Evolutionary conservation across 2,329 filamentous ascomycete genomes (phyloP).

Genomic region (Berkeleyomyces basicola): DNA sequence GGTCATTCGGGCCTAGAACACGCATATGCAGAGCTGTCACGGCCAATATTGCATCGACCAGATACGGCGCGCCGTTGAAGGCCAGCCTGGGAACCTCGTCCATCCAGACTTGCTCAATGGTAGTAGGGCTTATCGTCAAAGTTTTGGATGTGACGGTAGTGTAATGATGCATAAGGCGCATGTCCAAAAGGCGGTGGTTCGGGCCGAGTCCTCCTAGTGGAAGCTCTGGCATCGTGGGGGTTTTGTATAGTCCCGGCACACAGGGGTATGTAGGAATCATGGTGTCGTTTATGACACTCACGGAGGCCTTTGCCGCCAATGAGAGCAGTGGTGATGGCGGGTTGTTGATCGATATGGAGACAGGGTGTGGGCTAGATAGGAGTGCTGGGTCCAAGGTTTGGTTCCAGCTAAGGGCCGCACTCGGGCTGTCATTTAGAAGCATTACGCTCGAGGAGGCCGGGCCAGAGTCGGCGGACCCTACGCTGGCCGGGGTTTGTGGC

Average conservation of each 20-base stretch:
- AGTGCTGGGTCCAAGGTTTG: conserved; percentile 13
- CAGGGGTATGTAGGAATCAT: conserved; percentile 10
- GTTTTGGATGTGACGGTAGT: conserved; percentile 44
- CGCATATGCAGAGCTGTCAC: conserved; percentile 47
- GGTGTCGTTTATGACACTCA: conserved; percentile 15
- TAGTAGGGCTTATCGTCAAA: conserved; percentile 34
- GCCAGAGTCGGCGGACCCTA: conserved; percentile 6
- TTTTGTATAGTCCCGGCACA: conserved; percentile 20
- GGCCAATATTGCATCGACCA: conserved; percentile 47
- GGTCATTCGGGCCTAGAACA: conserved; percentile 38
- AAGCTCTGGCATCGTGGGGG: conserved; percentile 17
- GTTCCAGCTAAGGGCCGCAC: not conserved
- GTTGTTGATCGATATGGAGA: conserved; percentile 1
- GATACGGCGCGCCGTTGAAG: conserved; percentile 39
- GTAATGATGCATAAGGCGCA: conserved; percentile 49
- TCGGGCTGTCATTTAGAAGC: not conserved
- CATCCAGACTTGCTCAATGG: conserved; percentile 41
- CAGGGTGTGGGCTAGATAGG: not conserved
- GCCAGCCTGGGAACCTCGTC: conserved; percentile 43
- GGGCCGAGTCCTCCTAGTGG: conserved; percentile 13
- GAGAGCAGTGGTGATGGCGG: conserved; percentile 14
- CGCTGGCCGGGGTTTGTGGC: conserved; percentile 16
- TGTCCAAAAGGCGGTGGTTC: conserved; percentile 33
- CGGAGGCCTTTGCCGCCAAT: conserved; percentile 16
- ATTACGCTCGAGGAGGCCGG: conserved; percentile 13